Percentiles rank a stretch among this genome's conserved stretches.
phyloP scores from a whole-genome alignment of 78 protist species.

The Protostelium mycophagum region DNA sequence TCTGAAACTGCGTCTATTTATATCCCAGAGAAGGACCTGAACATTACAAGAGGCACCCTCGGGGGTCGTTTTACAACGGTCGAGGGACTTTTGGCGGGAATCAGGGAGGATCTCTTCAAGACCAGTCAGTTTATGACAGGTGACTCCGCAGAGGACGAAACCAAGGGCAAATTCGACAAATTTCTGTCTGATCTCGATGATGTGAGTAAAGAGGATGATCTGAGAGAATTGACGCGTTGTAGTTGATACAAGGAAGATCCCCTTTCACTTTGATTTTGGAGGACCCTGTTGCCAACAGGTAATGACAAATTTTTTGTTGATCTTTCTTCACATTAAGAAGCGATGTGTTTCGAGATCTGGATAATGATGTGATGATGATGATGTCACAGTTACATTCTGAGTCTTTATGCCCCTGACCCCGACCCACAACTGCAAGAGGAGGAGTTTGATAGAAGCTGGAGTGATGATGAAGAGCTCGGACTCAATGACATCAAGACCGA shows the following conservation, averaged over 20 bases:
- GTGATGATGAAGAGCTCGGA: constrained; percentile 85
- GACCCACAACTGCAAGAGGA: constrained; percentile 70
- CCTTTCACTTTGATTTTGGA: constrained; percentile 78
- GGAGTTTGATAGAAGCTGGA: constrained; percentile 76
- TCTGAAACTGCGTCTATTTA: constrained; percentile 70
- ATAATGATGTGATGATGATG: no score
- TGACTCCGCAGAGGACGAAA: constrained; percentile 51
- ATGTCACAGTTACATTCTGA: constrained; percentile 53
- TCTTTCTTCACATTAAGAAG: no score
- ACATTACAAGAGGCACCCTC: constrained; percentile 74
- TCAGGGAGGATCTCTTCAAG: constrained; percentile 27
- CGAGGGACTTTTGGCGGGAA: constrained; percentile 74
- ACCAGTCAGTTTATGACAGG: constrained; percentile 55
- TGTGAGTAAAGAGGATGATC: neutral
- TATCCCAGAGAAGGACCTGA: constrained; percentile 72
- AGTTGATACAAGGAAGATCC: neutral
- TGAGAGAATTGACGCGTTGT: neutral
- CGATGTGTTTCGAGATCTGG: no score
- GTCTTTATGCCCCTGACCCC: constrained; percentile 69
- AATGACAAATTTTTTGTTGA: no score
- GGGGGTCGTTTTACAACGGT: constrained; percentile 91
- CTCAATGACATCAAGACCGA: constrained; percentile 77
- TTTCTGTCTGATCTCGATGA: constrained; percentile 8
- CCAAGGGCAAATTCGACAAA: neutral
- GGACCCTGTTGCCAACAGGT: constrained; percentile 82